Base-by-base conservation (phyloP, 2,329 filamentous ascomycete genomes). In the Diaporthe destruens region DNA sequence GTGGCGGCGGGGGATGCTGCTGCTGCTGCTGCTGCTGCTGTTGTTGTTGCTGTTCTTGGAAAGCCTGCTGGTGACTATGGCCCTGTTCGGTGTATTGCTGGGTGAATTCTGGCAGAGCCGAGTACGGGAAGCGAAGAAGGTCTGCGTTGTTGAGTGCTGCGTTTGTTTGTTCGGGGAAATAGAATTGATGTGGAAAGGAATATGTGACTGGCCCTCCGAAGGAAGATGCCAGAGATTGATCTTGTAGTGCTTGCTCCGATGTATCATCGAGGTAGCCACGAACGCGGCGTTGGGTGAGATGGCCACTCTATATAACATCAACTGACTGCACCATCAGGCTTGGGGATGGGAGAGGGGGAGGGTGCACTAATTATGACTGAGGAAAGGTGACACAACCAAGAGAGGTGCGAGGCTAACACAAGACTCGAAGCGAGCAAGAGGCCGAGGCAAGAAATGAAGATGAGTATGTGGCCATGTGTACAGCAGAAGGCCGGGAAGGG, bases 221-320 rank as follows among this genome's bases (percentile, higher is more conserved):
- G 6, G 72, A n/a, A n/a, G 69, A 23, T 16, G 65, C 49, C 39
- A 70, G 29, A 14, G 78, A 76, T 71, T 77, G 74, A 78, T 77
- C 78, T 76, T 83, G 81, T 77, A 80, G 76, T 74, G 77, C 79
- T 76, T 79, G 77, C 79, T 81, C 81, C 75, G 76, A 76, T 80
- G 80, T 77, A 76, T 79, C 77, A 76, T 82, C 81, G 74, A 81
- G 82, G 72, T 80, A 79, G 78, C 79, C 80, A 77, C 82, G 82
- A 75, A 81, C 80, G 80, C 84, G 82, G 72, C 84, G 84, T 80
- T 84, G 85, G 80, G 83, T 85, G 75, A 83, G 79, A 76, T 81
- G 80, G 32, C 29, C 36, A 78, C 79, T 80, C 80, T 82, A 79
- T 75, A 78, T 73, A 76, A 76, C 76, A 78, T 81, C 79, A 82